A percentile compares a stretch with the other conserved stretches of the same genome.
These are phyloP conservation scores for Chlamydomonas incerta DNA, from an alignment of 139 green algal species.

Conservation along the genomic window DNA sequence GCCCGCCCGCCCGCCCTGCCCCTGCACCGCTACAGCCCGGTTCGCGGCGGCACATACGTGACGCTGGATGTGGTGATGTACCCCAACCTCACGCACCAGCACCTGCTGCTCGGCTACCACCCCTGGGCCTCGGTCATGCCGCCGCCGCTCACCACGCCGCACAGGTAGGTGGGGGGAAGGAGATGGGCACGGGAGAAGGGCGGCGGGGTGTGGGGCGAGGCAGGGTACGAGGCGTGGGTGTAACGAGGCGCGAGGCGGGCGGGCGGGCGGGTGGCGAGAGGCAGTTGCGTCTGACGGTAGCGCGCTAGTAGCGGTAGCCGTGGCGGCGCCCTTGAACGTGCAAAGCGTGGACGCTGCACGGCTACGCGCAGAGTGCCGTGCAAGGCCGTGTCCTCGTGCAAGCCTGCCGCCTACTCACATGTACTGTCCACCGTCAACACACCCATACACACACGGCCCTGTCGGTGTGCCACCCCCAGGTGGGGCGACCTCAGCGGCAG, in stretches of 20 bases:
- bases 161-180: not conserved
- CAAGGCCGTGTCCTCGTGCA: too few species aligned
- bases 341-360: too few species aligned
- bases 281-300: too few species aligned
- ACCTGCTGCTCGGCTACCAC: conserved; percentile 6
- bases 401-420: not conserved
- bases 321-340: too few species aligned
- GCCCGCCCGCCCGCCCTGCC: not conserved
- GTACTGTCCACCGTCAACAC: too few species aligned
- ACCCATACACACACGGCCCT: too few species aligned
- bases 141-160: conserved; percentile 14
- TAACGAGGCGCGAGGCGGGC: too few species aligned
- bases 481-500: not conserved
- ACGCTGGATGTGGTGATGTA: conserved; percentile 3
- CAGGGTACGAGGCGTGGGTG: too few species aligned
- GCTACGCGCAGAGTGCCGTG: too few species aligned
- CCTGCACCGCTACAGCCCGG: not conserved
- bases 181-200: not conserved
- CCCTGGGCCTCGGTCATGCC: conserved; percentile 11
- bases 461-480: not conserved
- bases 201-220: not conserved
- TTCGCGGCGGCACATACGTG: conserved; percentile 5
- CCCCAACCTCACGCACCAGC: not conserved
- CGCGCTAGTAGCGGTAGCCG: too few species aligned
- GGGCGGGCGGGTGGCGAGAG: too few species aligned